Evolutionary conservation across 768 basidiomycete genomes (phyloP).

Genomic region (Goffeauzyma gilvescens): DNA sequence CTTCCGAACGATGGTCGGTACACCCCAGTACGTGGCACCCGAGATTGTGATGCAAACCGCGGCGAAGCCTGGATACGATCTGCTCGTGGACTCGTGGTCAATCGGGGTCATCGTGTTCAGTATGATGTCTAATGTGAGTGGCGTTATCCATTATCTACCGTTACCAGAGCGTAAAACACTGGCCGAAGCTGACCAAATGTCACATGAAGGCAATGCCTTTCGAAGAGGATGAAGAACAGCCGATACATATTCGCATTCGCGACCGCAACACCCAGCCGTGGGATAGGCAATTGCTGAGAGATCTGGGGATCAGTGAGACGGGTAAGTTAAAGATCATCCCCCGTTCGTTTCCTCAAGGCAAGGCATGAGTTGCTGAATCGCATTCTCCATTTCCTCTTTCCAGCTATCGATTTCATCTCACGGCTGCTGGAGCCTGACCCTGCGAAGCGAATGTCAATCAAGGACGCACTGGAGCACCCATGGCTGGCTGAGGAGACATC

Average conservation of each 20-base stretch:
- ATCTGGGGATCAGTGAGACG: slow-evolving; percentile 34
- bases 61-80: slow-evolving; percentile 49
- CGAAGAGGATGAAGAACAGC: slow-evolving; percentile 48
- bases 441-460: slow-evolving; percentile 47
- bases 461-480: slow-evolving; percentile 48
- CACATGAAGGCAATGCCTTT: slow-evolving; percentile 50
- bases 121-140: slow-evolving; percentile 39
- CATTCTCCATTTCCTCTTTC: neutral
- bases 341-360: neutral
- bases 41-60: slow-evolving; percentile 54
- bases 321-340: slow-evolving; percentile 35
- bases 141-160: no score
- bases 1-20: slow-evolving; percentile 68
- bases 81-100: slow-evolving; percentile 87
- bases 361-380: neutral
- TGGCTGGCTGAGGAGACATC: slow-evolving; percentile 42
- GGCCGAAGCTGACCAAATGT: neutral
- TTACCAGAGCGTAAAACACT: neutral
- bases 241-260: slow-evolving; percentile 37
- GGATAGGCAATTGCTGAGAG: slow-evolving; percentile 42
- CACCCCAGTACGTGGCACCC: slow-evolving; percentile 37
- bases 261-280: slow-evolving; percentile 30
- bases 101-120: slow-evolving; percentile 82
- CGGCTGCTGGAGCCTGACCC: slow-evolving; percentile 51
- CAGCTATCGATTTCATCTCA: slow-evolving; percentile 50